Evolutionary conservation across 2,329 filamentous ascomycete species (phyloP).

Genomic region (Ophiobolus disseminans): DNA sequence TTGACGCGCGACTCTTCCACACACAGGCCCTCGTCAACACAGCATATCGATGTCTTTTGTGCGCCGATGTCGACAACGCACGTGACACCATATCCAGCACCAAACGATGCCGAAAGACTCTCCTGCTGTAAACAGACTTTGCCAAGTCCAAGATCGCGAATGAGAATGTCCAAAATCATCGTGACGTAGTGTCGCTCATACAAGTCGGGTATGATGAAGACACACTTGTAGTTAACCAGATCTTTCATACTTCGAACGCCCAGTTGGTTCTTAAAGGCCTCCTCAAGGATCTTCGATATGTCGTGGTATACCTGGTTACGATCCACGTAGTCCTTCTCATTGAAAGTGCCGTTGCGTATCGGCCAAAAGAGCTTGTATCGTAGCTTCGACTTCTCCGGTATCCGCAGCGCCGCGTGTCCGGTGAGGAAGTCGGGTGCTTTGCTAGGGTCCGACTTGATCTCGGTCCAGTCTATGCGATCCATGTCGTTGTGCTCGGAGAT

Average conservation of each 20-base stretch:
- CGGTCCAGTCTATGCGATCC: slow-evolving; percentile 93
- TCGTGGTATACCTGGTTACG: slow-evolving; percentile 85
- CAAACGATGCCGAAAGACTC: slow-evolving; percentile 91
- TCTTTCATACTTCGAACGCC: slow-evolving; percentile 78
- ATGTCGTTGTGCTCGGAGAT: slow-evolving; percentile 96
- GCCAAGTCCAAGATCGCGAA: slow-evolving; percentile 86
- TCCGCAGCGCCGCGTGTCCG: slow-evolving; percentile 80
- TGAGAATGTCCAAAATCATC: slow-evolving; percentile 80
- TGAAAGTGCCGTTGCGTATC: slow-evolving; percentile 82
- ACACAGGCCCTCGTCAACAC: slow-evolving; percentile 94
- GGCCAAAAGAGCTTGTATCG: slow-evolving; percentile 95
- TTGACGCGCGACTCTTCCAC: slow-evolving; percentile 95
- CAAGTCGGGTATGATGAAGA: slow-evolving; percentile 95
- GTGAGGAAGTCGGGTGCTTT: slow-evolving; percentile 80
- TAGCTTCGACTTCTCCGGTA: slow-evolving; percentile 87
- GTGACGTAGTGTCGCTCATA: slow-evolving; percentile 95
- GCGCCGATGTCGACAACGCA: slow-evolving; percentile 97
- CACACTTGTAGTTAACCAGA: slow-evolving; percentile 90
- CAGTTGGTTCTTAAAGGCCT: slow-evolving; percentile 84
- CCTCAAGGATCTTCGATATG: slow-evolving; percentile 84
- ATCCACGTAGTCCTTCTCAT: slow-evolving; percentile 85
- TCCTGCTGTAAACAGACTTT: slow-evolving; percentile 95
- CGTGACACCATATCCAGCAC: slow-evolving; percentile 89
- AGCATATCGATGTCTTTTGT: slow-evolving; percentile 96
- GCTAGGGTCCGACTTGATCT: slow-evolving; percentile 66